These are phyloP conservation scores for Vitis amurensis DNA, from an alignment of 164 flowering plant species.

Conservation along the genomic window DNA sequence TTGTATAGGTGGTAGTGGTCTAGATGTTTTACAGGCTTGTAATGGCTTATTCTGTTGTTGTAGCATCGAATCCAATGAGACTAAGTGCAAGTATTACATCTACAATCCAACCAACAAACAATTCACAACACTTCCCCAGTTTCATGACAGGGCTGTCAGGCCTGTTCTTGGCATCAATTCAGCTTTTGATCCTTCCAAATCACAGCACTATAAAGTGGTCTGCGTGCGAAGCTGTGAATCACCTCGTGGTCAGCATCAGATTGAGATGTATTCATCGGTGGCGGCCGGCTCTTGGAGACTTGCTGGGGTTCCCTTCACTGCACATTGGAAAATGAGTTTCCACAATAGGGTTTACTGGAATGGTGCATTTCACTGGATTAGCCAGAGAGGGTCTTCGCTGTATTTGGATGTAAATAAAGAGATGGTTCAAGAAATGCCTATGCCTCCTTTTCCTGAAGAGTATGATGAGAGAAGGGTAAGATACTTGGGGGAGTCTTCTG, in stretches of 20 bases:
- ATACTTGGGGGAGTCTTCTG: slow-evolving; percentile 8
- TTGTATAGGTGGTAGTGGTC: too few relatives aligned
- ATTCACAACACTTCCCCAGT: slow-evolving; percentile 7
- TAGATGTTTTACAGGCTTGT: slow-evolving; percentile 20
- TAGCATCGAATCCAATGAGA: background rate
- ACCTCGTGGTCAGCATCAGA: background rate
- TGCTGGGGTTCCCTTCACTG: slow-evolving; percentile 3
- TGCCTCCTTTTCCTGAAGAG: slow-evolving; percentile 3
- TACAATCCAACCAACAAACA: slow-evolving; percentile 24
- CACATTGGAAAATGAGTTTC: background rate
- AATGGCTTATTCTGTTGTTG: slow-evolving; percentile 19
- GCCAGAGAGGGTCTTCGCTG: background rate
- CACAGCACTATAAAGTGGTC: slow-evolving; percentile 20
- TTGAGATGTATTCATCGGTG: slow-evolving; percentile 23
- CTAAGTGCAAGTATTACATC: slow-evolving; percentile 4
- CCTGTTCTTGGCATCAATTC: background rate
- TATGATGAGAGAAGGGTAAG: background rate
- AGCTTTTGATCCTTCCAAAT: slow-evolving; percentile 21
- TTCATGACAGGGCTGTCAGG: too few relatives aligned
- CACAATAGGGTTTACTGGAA: slow-evolving; percentile 18
- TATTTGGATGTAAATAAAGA: slow-evolving; percentile 17
- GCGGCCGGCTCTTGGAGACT: slow-evolving; percentile 6
- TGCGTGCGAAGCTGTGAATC: background rate
- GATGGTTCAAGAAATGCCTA: slow-evolving; percentile 3
- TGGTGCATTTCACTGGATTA: slow-evolving; percentile 19